Percentiles rank a stretch among this genome's conserved stretches.
Evolutionary conservation across 1,284 basidiomycete species (phyloP).

Genomic region (Puccinia polysora): DNA sequence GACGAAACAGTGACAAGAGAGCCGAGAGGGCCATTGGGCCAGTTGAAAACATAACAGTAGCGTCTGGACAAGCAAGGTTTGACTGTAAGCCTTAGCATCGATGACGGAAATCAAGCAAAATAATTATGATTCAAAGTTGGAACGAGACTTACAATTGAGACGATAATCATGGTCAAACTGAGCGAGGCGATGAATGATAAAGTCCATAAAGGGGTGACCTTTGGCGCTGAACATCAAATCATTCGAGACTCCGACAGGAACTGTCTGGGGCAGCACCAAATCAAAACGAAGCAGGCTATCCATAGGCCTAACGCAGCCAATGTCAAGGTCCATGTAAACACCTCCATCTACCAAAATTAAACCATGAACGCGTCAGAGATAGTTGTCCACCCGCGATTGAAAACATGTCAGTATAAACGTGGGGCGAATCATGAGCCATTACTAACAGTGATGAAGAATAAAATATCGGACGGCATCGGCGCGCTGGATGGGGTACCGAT

Average conservation of each 20-base stretch:
- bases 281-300: slow-evolving; percentile 83
- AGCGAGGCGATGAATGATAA: slow-evolving; percentile 70
- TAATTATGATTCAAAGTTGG: no score
- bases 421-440: not conserved
- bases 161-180: slow-evolving; percentile 33
- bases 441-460: slow-evolving; percentile 71
- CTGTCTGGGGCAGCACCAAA: slow-evolving; percentile 86
- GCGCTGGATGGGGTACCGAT: slow-evolving; percentile 88
- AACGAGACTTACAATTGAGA: not conserved
- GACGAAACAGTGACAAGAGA: slow-evolving; percentile 49
- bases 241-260: slow-evolving; percentile 73
- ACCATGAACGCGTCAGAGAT: not conserved
- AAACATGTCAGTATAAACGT: no score
- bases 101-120: slow-evolving; percentile 47
- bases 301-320: slow-evolving; percentile 81
- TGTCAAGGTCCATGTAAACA: slow-evolving; percentile 92
- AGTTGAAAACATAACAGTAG: slow-evolving; percentile 99
- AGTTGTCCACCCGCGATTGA: not conserved
- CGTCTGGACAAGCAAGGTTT: slow-evolving; percentile 95
- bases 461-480: slow-evolving; percentile 98
- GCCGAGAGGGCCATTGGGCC: slow-evolving; percentile 59
- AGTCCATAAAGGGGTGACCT: slow-evolving; percentile 80
- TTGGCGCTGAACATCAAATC: slow-evolving; percentile 89
- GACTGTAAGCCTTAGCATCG: no score
- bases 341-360: slow-evolving; percentile 69